Conservation (phyloP, 805 yeast species). For the Candida sithepensis region DNA sequence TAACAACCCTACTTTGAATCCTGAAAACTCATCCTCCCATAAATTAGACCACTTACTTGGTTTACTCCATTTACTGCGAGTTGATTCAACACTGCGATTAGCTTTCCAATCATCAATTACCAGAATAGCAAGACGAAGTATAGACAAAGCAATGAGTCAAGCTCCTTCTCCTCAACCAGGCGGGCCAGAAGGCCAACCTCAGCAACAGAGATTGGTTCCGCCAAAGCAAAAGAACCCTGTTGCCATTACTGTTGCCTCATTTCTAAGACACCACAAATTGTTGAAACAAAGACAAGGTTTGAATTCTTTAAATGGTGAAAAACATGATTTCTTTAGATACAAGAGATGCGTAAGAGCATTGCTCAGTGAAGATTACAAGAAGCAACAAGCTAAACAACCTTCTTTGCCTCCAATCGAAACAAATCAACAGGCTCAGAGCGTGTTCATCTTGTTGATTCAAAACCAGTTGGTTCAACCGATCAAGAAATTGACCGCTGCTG, state of each 20-base stretch:
- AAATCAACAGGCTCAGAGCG: conserved; percentile 54
- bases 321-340: conserved; percentile 79
- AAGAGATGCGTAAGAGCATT: conserved; percentile 82
- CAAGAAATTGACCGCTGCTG: conserved; percentile 64
- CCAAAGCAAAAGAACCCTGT: conserved; percentile 41
- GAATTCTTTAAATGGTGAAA: conserved; percentile 56
- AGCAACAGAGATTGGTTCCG: conserved; percentile 20
- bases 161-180: neutral
- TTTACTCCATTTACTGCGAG: neutral
- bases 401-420: conserved; percentile 42
- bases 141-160: conserved; percentile 2
- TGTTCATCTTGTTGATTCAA: conserved; percentile 66
- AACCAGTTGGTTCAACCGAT: conserved; percentile 75
- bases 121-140: too few species aligned
- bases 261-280: conserved; percentile 57
- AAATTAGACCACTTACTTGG: too few species aligned
- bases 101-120: too few species aligned
- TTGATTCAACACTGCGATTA: too few species aligned
- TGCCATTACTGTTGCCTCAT: conserved; percentile 68
- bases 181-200: neutral
- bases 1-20: too few species aligned
- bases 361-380: conserved; percentile 63
- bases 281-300: conserved; percentile 79
- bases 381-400: conserved; percentile 30
- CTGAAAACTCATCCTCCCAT: too few species aligned